Evolutionary conservation across 2,329 filamentous ascomycete species (phyloP).

Genomic region (Claviceps pazoutovae): DNA sequence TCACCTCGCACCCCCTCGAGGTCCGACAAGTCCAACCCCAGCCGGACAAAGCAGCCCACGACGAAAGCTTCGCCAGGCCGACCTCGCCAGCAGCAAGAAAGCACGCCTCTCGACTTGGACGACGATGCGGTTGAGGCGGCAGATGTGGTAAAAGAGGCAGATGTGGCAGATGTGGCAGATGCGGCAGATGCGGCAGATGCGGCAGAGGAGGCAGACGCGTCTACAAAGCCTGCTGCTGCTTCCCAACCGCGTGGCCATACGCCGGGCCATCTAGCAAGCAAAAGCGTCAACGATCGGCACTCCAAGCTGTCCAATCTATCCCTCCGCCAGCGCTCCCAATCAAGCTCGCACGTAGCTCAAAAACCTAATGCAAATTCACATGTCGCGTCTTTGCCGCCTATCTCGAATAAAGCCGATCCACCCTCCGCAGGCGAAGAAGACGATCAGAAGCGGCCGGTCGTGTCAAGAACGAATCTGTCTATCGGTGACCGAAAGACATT

Average conservation of each 20-base stretch:
- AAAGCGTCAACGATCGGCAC: conserved; percentile 35
- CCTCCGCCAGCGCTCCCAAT: conserved; percentile 41
- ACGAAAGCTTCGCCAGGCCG: conserved; percentile 10
- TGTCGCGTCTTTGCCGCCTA: conserved; percentile 11
- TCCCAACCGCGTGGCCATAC: conserved; percentile 44
- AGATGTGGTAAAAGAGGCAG: too few species aligned
- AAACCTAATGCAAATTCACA: conserved; percentile 14
- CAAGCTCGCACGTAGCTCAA: conserved; percentile 24
- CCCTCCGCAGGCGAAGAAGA: conserved; percentile 15
- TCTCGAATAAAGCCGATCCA: conserved; percentile 12
- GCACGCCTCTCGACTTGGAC: conserved; percentile 14
- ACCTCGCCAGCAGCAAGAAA: conserved; percentile 3
- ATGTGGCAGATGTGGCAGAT: too few species aligned
- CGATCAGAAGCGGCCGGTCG: conserved; percentile 15
- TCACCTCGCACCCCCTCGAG: conserved; percentile 14
- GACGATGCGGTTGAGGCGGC: conserved; percentile 9
- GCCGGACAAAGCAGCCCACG: conserved; percentile 11
- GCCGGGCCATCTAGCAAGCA: conserved; percentile 45
- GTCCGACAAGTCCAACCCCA: conserved; percentile 16
- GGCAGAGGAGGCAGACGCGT: conserved; percentile 14
- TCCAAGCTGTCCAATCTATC: conserved; percentile 38
- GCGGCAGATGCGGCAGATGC: too few species aligned
- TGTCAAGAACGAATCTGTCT: neutral
- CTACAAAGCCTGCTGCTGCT: conserved; percentile 17
- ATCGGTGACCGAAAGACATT: conserved; percentile 17